These are phyloP conservation scores for Botrytis sinoallii DNA, from an alignment of 2,329 filamentous ascomycete species.

Conservation along the genomic window DNA sequence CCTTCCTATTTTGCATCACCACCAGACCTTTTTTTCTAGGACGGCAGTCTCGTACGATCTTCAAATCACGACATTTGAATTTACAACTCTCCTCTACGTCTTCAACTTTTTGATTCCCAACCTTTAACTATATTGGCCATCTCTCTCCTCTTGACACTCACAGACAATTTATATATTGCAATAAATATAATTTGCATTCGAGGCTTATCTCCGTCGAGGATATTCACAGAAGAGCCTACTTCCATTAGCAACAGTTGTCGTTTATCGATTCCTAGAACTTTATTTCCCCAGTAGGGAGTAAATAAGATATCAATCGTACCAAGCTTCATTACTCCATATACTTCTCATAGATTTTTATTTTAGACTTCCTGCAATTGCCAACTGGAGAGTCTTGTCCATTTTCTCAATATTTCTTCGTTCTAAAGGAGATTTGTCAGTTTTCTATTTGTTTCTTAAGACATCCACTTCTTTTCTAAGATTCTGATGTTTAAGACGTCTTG, in stretches of 20 bases:
- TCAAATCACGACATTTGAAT: not conserved
- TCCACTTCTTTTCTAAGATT: not conserved
- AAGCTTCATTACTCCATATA: not conserved
- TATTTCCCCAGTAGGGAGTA: not conserved
- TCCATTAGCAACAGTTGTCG: not conserved
- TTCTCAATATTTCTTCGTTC: too few species aligned
- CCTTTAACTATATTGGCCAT: not conserved
- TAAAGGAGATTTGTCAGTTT: not conserved
- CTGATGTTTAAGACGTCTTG: not conserved
- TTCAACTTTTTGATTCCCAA: not conserved
- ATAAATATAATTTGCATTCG: not conserved
- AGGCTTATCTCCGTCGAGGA: not conserved
- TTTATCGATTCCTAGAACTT: not conserved
- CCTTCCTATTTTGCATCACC: not conserved
- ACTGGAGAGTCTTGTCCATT: not conserved
- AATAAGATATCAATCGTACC: not conserved
- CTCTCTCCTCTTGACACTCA: not conserved
- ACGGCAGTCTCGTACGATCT: not conserved
- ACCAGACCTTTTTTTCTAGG: not conserved
- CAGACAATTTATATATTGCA: not conserved
- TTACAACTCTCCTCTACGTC: not conserved
- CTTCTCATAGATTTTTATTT: not conserved
- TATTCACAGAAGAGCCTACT: not conserved
- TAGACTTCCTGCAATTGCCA: not conserved
- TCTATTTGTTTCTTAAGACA: not conserved